These are phyloP conservation scores for Plasmodium blacklocki DNA, from an alignment of 169 alveolate genomes.

Conservation along the genomic window DNA sequence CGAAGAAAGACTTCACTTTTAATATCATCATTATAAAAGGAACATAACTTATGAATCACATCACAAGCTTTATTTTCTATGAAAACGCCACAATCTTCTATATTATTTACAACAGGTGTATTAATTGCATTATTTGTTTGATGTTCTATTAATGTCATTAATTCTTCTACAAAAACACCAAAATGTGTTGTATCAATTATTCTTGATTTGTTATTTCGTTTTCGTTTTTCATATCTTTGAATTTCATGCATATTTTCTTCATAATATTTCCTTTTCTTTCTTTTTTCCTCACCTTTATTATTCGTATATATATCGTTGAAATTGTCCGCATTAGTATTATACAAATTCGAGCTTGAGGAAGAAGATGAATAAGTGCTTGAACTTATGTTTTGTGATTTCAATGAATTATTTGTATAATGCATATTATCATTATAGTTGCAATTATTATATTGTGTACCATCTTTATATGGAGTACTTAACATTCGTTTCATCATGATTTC, in stretches of 20 bases:
- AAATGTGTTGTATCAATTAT: slow-evolving; percentile 68
- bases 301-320: slow-evolving; percentile 14
- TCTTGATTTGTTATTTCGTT: slow-evolving; percentile 53
- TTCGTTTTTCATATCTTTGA: slow-evolving; percentile 71
- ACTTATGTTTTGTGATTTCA: slow-evolving; percentile 19
- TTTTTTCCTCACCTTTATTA: slow-evolving; percentile 25
- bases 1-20: slow-evolving; percentile 9
- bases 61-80: slow-evolving; percentile 55
- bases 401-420: not conserved
- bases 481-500: slow-evolving; percentile 75
- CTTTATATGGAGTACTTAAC: slow-evolving; percentile 55
- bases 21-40: slow-evolving; percentile 52
- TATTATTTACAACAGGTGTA: slow-evolving; percentile 40
- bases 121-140: slow-evolving; percentile 69
- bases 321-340: slow-evolving; percentile 20
- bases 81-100: slow-evolving; percentile 26
- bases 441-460: slow-evolving; percentile 1
- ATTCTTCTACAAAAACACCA: slow-evolving; percentile 74
- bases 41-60: slow-evolving; percentile 49
- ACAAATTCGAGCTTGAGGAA: slow-evolving; percentile 43
- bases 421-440: not conserved
- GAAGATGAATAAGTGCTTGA: slow-evolving; percentile 41
- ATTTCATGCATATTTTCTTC: slow-evolving; percentile 69
- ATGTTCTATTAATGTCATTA: slow-evolving; percentile 44
- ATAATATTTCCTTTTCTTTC: slow-evolving; percentile 69